phyloP scores from a whole-genome alignment of 2,329 filamentous ascomycete genomes.

The Aureobasidium sp. region DNA sequence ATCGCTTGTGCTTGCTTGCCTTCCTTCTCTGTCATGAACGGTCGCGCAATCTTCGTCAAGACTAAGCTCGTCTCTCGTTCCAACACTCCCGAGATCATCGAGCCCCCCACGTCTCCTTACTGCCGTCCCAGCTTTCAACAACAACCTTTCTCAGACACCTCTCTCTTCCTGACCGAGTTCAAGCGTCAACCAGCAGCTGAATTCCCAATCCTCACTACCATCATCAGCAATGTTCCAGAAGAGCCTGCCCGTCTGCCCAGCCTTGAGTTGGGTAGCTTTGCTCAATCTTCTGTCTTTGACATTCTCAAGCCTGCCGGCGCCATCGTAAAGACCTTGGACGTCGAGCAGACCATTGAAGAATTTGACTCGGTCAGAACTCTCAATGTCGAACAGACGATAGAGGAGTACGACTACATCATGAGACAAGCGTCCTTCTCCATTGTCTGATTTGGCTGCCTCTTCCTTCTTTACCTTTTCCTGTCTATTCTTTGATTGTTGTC shows the following conservation, averaged over 20 bases:
- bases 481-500: neutral
- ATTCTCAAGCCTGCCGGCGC: slow-evolving; percentile 9
- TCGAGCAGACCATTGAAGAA: slow-evolving; percentile 1
- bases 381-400: slow-evolving; percentile 2
- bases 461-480: neutral
- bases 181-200: neutral
- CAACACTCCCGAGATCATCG: neutral
- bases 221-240: neutral
- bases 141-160: slow-evolving; percentile 4
- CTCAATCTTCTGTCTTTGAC: slow-evolving; percentile 1
- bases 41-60: neutral
- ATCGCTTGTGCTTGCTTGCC: slow-evolving; percentile 3
- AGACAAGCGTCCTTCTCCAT: neutral
- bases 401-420: slow-evolving; percentile 6
- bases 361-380: neutral
- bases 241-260: neutral
- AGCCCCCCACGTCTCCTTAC: neutral
- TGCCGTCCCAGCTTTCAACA: neutral
- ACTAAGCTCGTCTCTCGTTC: neutral
- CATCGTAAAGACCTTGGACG: neutral
- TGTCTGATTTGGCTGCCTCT: neutral
- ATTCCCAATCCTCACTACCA: slow-evolving; percentile 3
- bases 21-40: slow-evolving; percentile 1
- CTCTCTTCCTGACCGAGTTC: slow-evolving; percentile 2
- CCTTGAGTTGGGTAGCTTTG: slow-evolving; percentile 1